Conservation (phyloP, 805 yeast genomes). For the Saccharomycopsis selenospora region DNA sequence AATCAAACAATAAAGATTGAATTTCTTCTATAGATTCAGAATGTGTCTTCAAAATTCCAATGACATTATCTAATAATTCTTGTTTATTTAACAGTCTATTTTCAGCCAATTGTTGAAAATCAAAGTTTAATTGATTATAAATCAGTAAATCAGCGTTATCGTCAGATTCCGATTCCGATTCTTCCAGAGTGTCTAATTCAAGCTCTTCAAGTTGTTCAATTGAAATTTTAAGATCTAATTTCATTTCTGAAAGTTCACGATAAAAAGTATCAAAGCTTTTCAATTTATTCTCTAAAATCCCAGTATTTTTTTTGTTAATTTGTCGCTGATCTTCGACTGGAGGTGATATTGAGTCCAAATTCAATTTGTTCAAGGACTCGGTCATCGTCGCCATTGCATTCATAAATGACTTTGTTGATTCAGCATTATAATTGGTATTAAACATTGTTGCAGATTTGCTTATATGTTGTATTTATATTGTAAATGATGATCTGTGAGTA, state of each 20-base stretch:
- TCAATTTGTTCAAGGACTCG: conserved; percentile 35
- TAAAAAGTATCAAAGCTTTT: conserved; percentile 33
- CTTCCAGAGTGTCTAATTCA: conserved; percentile 3
- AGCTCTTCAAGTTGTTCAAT: conserved; percentile 2
- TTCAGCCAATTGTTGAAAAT: conserved; percentile 10
- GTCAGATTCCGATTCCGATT: not conserved
- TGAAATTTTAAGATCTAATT: not conserved
- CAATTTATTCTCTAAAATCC: conserved; percentile 32
- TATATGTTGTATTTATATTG: no score
- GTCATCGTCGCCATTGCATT: conserved; percentile 69
- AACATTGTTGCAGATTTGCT: conserved; percentile 16
- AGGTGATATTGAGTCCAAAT: conserved; percentile 20
- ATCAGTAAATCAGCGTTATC: not conserved
- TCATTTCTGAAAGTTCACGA: conserved; percentile 7
- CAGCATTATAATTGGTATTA: conserved; percentile 39
- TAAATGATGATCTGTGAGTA: no score
- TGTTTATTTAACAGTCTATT: conserved; percentile 17
- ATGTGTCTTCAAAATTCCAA: conserved; percentile 29
- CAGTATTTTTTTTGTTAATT: conserved; percentile 30
- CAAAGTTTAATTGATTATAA: not conserved
- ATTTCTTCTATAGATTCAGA: conserved; percentile 43
- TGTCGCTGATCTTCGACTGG: conserved; percentile 28
- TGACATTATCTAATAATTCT: conserved; percentile 27
- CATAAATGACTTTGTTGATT: conserved; percentile 70
- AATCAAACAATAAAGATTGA: conserved; percentile 69